These are phyloP conservation scores for Chlamydomonas eustigma DNA, from an alignment of 139 green algal species.

Conservation along the genomic window DNA sequence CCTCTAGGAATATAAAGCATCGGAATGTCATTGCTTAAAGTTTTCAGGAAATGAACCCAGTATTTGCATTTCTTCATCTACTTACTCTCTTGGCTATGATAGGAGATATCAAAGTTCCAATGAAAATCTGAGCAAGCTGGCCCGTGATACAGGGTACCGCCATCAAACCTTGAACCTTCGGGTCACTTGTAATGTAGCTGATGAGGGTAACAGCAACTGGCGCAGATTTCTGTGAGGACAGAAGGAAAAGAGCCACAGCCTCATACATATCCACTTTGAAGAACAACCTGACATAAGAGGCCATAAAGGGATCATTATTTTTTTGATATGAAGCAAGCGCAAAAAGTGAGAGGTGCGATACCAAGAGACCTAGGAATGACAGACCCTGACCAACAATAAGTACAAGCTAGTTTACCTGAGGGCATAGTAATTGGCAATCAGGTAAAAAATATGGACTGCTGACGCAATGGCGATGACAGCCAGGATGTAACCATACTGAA, in stretches of 20 bases:
- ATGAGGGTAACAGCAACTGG: slow-evolving; percentile 41
- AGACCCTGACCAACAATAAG: no score
- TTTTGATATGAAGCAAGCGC: no score
- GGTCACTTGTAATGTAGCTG: slow-evolving; percentile 21
- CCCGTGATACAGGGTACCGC: slow-evolving; percentile 56
- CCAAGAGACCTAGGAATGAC: no score
- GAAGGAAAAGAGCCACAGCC: slow-evolving; percentile 22
- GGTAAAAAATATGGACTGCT: neutral
- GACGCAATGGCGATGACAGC: neutral
- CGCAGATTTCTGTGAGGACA: slow-evolving; percentile 30
- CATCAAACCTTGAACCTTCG: slow-evolving; percentile 35
- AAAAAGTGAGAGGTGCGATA: no score
- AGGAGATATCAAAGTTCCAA: neutral
- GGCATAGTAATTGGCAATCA: neutral
- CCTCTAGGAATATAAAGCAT: no score
- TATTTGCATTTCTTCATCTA: no score
- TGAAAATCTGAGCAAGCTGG: slow-evolving; percentile 39
- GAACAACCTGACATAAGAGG: slow-evolving; percentile 3
- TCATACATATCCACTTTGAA: slow-evolving; percentile 18
- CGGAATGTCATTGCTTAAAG: no score
- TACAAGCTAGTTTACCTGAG: neutral
- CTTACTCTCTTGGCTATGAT: no score
- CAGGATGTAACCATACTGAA: neutral
- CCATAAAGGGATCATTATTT: no score
- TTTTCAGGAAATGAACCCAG: no score